Base-by-base conservation (phyloP, 2,329 filamentous ascomycete species). In the Dactylellina leptospora region DNA sequence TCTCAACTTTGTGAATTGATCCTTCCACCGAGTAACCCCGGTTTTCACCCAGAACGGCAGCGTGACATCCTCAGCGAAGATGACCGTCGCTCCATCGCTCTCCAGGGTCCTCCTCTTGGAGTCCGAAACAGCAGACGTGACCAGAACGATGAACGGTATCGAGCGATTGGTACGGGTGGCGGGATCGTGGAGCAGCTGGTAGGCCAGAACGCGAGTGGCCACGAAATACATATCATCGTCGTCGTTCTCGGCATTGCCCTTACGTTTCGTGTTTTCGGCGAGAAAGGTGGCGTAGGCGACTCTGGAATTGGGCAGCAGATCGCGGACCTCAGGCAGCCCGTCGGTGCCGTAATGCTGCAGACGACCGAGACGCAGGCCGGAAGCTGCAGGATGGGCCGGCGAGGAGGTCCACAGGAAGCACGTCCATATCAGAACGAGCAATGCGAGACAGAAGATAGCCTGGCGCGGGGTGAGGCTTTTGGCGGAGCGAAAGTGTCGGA, bases 1-100 rank as follows among this genome's bases (percentile, higher is more conserved):
- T 9, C 80, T 79, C 13, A 83, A 78, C 75, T 83, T 83, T 20
- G 79, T 80, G 74, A 82, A 81, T 62, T 80, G 78, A 62, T 83
- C 80, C 33, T 79, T 79, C 80, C 80, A 83, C 40, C 81, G 77
- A 1, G 77, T 75, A 4, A 80, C 77, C 4, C 78, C 78, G 0
- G 79, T 79, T 27, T 77, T 77, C 18, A 82, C 77, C 79, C 80
- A 81, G 58, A 76, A 77, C 2, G 76, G 75, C 1, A 78, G 38
- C 2, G 76, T 64, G 1, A 82, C 76, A 45, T 79, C 78, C 10
- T 80, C 76, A 4, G 80, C 77, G 55, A 78, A 77, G 20, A 80
- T 75, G 22, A 83, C 78, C 1, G 74, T 79, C 8, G 81, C 81
- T 8, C 81, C 81, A 66, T 82, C 81, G 42, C 74, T 68, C 13